Evolutionary conservation across 2,329 filamentous ascomycete species (phyloP).

Genomic region (Aspergillus latus): DNA sequence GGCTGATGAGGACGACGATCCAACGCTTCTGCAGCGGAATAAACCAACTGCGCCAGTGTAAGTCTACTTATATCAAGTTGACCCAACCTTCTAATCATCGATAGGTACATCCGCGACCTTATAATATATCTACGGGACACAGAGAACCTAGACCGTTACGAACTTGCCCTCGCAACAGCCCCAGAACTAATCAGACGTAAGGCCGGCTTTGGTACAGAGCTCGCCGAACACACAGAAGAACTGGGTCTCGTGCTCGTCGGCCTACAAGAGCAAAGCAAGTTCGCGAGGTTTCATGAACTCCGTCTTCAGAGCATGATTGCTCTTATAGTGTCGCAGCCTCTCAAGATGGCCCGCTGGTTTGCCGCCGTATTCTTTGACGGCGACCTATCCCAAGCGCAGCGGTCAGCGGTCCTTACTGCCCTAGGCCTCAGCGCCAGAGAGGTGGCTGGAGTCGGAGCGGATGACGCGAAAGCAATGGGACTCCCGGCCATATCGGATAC

Average conservation of each 20-base stretch:
- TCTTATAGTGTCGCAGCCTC: slow-evolving; percentile 72
- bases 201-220: slow-evolving; percentile 81
- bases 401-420: slow-evolving; percentile 76
- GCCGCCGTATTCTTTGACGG: slow-evolving; percentile 83
- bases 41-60: slow-evolving; percentile 79
- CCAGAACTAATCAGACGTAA: slow-evolving; percentile 83
- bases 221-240: slow-evolving; percentile 79
- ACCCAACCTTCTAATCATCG: slow-evolving; percentile 16
- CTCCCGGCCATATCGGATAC: slow-evolving; percentile 37
- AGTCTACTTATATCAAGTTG: slow-evolving; percentile 24
- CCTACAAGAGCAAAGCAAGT: slow-evolving; percentile 80
- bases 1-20: slow-evolving; percentile 91
- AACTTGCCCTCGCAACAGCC: slow-evolving; percentile 73
- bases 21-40: slow-evolving; percentile 78
- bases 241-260: slow-evolving; percentile 74
- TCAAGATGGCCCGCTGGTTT: slow-evolving; percentile 79
- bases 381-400: slow-evolving; percentile 84
- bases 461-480: slow-evolving; percentile 45
- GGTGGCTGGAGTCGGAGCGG: slow-evolving; percentile 71
- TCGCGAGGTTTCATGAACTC: slow-evolving; percentile 73
- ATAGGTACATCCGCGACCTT: slow-evolving; percentile 76
- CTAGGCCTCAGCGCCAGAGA: slow-evolving; percentile 81
- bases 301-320: slow-evolving; percentile 80
- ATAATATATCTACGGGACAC: slow-evolving; percentile 75
- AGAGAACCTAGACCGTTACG: slow-evolving; percentile 81